phyloP scores from a whole-genome alignment of 495 filamentous ascomycete species.

The Hyaloscypha hepaticicola region DNA sequence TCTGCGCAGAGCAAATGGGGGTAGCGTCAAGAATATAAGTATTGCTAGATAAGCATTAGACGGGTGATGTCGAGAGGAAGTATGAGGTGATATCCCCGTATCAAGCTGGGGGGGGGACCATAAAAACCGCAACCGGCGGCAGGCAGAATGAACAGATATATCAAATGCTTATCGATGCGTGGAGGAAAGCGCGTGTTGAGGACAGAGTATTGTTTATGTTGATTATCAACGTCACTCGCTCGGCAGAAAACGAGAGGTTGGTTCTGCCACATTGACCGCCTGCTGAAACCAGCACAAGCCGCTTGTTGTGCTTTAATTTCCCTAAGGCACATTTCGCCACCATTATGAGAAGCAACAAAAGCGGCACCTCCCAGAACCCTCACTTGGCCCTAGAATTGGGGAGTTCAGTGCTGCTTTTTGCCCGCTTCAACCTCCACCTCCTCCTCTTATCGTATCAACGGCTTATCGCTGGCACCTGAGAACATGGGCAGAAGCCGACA shows the following conservation, averaged over 20 bases:
- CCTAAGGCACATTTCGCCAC: no score
- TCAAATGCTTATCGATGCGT: neutral
- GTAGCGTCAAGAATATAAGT: neutral
- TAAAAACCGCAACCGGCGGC: neutral
- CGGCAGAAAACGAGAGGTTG: neutral
- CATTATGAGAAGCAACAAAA: no score
- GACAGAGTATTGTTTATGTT: neutral
- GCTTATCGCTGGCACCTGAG: no score
- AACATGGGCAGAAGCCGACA: no score
- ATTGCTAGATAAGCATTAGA: neutral
- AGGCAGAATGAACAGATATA: neutral
- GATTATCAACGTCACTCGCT: neutral
- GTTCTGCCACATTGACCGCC: neutral
- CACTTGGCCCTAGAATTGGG: no score
- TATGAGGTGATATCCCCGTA: neutral
- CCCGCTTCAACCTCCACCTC: no score
- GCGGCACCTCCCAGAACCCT: no score
- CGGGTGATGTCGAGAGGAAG: neutral
- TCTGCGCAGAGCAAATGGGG: neutral
- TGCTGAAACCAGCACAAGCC: neutral
- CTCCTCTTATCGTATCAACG: no score
- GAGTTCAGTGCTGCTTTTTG: no score
- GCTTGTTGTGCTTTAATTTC: no score
- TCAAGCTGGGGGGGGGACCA: neutral
- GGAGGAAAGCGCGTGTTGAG: neutral